Conservation (phyloP, 2,329 filamentous ascomycete species). For the Scedosporium boydii region DNA sequence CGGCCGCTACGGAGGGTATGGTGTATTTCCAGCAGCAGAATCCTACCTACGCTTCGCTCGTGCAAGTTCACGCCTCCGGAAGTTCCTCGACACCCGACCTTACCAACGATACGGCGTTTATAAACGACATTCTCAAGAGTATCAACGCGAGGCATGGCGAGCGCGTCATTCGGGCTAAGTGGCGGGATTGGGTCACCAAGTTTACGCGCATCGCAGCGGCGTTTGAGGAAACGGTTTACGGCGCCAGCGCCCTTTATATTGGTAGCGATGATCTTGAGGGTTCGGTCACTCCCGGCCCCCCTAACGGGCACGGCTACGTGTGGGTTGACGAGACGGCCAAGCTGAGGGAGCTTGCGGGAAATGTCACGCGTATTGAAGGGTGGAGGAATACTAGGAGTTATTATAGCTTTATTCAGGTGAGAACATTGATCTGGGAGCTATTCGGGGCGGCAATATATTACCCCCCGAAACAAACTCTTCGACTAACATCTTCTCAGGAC, state of each 20-base stretch:
- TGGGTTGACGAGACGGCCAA: constrained; percentile 80
- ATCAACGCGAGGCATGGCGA: constrained; percentile 83
- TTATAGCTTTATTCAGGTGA: constrained; percentile 83
- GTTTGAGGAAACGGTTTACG: constrained; percentile 93
- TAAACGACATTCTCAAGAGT: constrained; percentile 74
- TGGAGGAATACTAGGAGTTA: constrained; percentile 96
- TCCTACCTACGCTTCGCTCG: constrained; percentile 41
- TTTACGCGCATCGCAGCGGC: constrained; percentile 88
- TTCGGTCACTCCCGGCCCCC: constrained; percentile 45
- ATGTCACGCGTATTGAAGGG: constrained; percentile 87
- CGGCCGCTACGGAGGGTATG: constrained; percentile 74
- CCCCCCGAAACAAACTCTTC: background rate
- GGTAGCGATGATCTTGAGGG: constrained; percentile 62
- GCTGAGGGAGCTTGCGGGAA: constrained; percentile 79
- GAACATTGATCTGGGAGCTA: constrained; percentile 10
- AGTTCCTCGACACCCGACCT: constrained; percentile 46
- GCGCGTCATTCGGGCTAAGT: constrained; percentile 81
- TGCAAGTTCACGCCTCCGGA: constrained; percentile 26
- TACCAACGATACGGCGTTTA: constrained; percentile 82
- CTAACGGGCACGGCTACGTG: constrained; percentile 84
- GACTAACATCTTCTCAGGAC: constrained; percentile 37
- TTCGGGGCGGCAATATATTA: background rate
- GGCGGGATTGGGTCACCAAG: constrained; percentile 87
- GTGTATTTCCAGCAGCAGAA: constrained; percentile 81
- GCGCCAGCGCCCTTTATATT: constrained; percentile 80